These are phyloP conservation scores for Diaporthe longicolla DNA, from an alignment of 2,329 filamentous ascomycete species.

Conservation along the genomic window DNA sequence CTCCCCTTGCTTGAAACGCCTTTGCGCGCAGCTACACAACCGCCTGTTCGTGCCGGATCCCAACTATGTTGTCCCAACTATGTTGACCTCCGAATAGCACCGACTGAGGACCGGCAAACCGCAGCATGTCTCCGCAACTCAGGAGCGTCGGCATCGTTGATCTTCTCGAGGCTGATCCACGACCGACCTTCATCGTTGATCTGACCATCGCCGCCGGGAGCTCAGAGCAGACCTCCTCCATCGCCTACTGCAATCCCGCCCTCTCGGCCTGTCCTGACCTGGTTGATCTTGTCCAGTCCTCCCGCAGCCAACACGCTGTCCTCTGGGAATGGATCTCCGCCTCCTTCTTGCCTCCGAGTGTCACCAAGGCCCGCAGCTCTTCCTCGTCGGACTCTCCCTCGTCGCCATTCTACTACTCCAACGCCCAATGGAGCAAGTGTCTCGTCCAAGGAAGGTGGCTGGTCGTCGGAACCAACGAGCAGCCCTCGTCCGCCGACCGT, in stretches of 20 bases:
- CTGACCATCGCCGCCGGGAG: conserved; percentile 36
- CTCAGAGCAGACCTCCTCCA: conserved; percentile 32
- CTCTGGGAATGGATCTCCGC: conserved; percentile 51
- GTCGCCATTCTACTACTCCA: conserved; percentile 47
- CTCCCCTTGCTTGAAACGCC: conserved; percentile 4
- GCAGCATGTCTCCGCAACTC: conserved; percentile 42
- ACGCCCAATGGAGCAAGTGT: conserved; percentile 52
- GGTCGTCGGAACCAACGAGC: conserved; percentile 53
- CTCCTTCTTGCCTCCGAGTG: conserved; percentile 32
- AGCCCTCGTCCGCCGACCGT: conserved; percentile 44
- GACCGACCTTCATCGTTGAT: conserved; percentile 54
- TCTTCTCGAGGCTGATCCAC: conserved; percentile 56
- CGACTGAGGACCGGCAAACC: conserved; percentile 35
- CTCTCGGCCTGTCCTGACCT: conserved; percentile 45
- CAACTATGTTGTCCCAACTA: conserved; percentile 38
- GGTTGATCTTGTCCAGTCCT: conserved; percentile 45
- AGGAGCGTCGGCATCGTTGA: conserved; percentile 52
- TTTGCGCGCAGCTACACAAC: conserved; percentile 23
- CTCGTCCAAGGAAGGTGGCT: conserved; percentile 51
- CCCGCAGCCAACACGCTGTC: conserved; percentile 44
- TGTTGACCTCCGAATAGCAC: conserved; percentile 40
- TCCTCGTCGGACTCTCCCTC: conserved; percentile 42
- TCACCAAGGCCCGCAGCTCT: conserved; percentile 40
- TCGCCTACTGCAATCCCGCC: conserved; percentile 51
- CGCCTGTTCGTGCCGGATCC: conserved; percentile 30